Percentiles rank a stretch among this genome's conserved stretches.
Evolutionary conservation across 441 rosid genomes (phyloP).

Genomic region (Hura crepitans): DNA sequence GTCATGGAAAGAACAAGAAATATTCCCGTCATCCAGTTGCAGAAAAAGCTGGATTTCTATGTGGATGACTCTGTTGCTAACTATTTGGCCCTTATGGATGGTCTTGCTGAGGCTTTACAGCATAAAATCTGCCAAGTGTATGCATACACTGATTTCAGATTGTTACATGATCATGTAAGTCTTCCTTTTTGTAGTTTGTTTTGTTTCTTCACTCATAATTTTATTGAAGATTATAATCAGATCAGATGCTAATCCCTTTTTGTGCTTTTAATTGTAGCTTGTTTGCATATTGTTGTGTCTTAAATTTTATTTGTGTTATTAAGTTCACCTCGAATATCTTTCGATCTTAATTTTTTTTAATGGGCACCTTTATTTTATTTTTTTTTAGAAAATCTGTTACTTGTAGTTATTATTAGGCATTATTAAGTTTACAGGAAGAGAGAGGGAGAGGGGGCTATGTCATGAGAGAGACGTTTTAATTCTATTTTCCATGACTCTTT

Average conservation of each 20-base stretch:
- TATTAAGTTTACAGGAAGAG: not conserved
- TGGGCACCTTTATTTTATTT: not conserved
- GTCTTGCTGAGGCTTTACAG: slow-evolving; percentile 63
- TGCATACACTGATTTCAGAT: slow-evolving; percentile 72
- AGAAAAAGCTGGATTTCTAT: slow-evolving; percentile 79
- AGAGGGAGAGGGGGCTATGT: not conserved
- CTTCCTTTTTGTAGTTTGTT: not conserved
- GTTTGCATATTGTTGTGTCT: not conserved
- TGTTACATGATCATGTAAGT: slow-evolving; percentile 67
- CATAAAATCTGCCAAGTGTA: slow-evolving; percentile 52
- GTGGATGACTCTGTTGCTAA: slow-evolving; percentile 79
- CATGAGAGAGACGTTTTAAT: not conserved
- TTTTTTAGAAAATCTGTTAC: not conserved
- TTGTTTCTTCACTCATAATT: not conserved
- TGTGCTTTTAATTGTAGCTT: not conserved
- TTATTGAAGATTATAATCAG: not conserved
- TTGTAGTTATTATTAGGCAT: not conserved
- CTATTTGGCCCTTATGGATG: slow-evolving; percentile 86
- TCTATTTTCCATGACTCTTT: not conserved
- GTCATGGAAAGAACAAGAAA: slow-evolving; percentile 57
- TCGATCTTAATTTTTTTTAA: not conserved
- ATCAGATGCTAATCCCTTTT: not conserved
- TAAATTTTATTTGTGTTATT: not conserved
- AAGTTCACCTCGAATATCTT: not conserved
- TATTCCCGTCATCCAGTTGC: slow-evolving; percentile 61